Base-by-base conservation (phyloP, 1,284 basidiomycete genomes). In the Irpex sp. region DNA sequence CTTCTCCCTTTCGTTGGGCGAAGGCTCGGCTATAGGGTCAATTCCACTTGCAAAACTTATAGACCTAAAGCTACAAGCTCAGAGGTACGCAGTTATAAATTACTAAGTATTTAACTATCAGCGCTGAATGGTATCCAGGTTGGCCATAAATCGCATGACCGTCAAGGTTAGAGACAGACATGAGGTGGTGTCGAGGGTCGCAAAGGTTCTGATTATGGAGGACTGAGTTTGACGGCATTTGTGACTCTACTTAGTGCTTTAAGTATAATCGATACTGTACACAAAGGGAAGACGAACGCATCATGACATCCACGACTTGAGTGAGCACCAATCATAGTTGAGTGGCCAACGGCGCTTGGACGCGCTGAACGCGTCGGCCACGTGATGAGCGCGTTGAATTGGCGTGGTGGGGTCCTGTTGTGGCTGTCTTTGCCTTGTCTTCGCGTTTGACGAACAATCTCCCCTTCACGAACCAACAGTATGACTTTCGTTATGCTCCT, bases 1-100 rank as follows among this genome's bases (percentile, higher is more conserved):
- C 65, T 90, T 85, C 70, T 94, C 93, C 0, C 80, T 97, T 1
- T 83, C 87, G 0, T 81, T 87, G 19, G 93, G 94, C 0, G 76
- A 83, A 59, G 93, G 92, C 0, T 85, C 86, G 68, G 93, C 85
- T 0, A 80, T 95, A 6, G 94, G 87, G 4, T 85, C 86, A 0
- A 76, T 96, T 8, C 78, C 90, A 0, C 71, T 95, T 4, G 68
- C 71, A 4, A 77, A 77, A 21, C 80, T 88, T 49, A 69, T 92
- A 13, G 78, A 82, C 33, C 72, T 88, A 3, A 76, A 80, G 59
- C 76, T 81, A 60, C 84, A 87, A 69, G 77, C 78, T 7, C 67
- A 76, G 65, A 79, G 84, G 89, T 86, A 60, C 4, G 62, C 56
- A 7, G 19, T 53, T 55, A 5, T 62, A 61, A 21, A 13, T 33